A percentile compares a stretch with the other conserved stretches of the same genome.
Conservation (phyloP, 2,329 filamentous ascomycete species). For the Neofusicoccum sp. region DNA sequence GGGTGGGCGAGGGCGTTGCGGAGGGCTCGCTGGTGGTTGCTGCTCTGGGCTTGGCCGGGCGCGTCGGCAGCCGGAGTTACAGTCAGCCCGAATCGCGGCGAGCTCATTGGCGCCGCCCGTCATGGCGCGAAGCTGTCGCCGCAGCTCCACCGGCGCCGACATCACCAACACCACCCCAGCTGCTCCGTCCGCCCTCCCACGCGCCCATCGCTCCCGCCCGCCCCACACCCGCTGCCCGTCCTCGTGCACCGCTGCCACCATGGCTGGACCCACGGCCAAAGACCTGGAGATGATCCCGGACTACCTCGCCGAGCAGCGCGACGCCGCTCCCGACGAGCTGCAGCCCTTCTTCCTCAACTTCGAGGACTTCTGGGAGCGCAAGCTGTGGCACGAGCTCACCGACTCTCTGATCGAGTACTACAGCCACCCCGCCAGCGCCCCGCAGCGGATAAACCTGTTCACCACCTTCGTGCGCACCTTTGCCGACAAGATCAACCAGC, state of each 20-base stretch:
- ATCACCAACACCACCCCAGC: slow-evolving; percentile 27
- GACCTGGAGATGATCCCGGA: slow-evolving; percentile 86
- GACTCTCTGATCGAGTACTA: slow-evolving; percentile 88
- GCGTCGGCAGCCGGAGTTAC: slow-evolving; percentile 13
- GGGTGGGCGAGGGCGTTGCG: slow-evolving; percentile 57
- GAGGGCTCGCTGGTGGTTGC: slow-evolving; percentile 28
- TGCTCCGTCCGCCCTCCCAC: slow-evolving; percentile 17
- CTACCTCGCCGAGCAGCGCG: slow-evolving; percentile 88
- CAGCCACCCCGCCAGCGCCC: slow-evolving; percentile 74
- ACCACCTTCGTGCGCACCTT: slow-evolving; percentile 95
- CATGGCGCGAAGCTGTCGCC: slow-evolving; percentile 11
- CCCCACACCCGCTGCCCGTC: neutral
- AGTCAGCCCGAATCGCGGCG: slow-evolving; percentile 13
- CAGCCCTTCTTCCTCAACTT: slow-evolving; percentile 88
- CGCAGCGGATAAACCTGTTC: slow-evolving; percentile 87
- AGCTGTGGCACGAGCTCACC: slow-evolving; percentile 98
- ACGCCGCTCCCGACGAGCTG: slow-evolving; percentile 82
- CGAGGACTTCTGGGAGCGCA: slow-evolving; percentile 96
- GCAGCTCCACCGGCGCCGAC: slow-evolving; percentile 22
- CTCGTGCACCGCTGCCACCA: slow-evolving; percentile 25
- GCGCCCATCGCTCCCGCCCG: slow-evolving; percentile 3
- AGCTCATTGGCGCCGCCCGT: slow-evolving; percentile 7
- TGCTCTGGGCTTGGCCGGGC: slow-evolving; percentile 18
- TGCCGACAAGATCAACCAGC: slow-evolving; percentile 97
- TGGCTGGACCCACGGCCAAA: slow-evolving; percentile 56